Percentiles rank a stretch among this genome's conserved stretches.
Evolutionary conservation across 2,329 filamentous ascomycete species (phyloP).

Genomic region (Xylaria sp.): DNA sequence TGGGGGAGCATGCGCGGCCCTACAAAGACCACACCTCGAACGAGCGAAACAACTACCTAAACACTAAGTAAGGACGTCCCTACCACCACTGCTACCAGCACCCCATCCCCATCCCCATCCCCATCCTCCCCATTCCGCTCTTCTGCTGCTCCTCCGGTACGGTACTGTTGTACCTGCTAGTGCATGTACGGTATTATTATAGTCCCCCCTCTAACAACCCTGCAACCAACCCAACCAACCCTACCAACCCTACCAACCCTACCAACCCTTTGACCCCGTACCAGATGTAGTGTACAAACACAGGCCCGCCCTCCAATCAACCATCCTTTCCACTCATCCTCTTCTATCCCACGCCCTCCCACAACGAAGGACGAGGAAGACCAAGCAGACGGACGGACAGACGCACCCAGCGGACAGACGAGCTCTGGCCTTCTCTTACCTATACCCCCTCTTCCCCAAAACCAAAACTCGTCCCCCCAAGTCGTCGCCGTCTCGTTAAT

Average conservation of each 20-base stretch:
- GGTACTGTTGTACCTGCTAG: conserved; percentile 19
- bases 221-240: no score
- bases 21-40: conserved; percentile 19
- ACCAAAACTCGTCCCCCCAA: conserved; percentile 10
- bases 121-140: conserved; percentile 12
- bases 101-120: no score
- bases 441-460: conserved; percentile 32
- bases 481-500: conserved; percentile 10
- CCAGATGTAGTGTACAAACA: conserved; percentile 26
- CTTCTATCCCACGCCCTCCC: conserved; percentile 29
- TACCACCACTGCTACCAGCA: not conserved
- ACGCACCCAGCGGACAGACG: conserved; percentile 10
- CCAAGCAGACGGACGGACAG: conserved; percentile 9
- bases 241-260: conserved; percentile 35
- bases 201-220: conserved; percentile 23
- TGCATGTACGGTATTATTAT: conserved; percentile 16
- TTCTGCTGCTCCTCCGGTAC: conserved; percentile 7
- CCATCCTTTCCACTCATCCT: conserved; percentile 29
- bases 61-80: no score
- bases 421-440: conserved; percentile 21
- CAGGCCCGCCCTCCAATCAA: conserved; percentile 32
- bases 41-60: conserved; percentile 2
- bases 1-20: conserved; percentile 21
- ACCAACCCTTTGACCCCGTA: conserved; percentile 36
- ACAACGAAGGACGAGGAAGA: conserved; percentile 20